Percentiles rank a stretch among this genome's conserved stretches.
These are phyloP conservation scores for Agarophyton chilense DNA, from an alignment of 23 red algal species.

Conservation along the genomic window DNA sequence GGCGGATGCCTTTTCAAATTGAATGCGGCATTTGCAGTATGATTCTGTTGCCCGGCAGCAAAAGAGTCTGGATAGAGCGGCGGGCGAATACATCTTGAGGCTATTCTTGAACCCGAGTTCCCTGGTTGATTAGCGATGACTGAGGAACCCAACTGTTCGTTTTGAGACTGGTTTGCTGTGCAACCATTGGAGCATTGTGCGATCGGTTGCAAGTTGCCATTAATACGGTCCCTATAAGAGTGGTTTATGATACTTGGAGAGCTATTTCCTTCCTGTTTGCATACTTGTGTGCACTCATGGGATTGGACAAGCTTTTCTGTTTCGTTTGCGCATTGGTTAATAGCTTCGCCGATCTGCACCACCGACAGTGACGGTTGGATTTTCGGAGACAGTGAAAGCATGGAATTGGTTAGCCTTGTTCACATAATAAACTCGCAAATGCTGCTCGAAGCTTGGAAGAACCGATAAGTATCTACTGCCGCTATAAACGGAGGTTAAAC, in stretches of 20 bases:
- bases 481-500: background rate
- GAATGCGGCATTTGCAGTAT: background rate
- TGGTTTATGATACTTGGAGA: background rate
- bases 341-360: constrained; percentile 48
- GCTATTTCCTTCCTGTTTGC: background rate
- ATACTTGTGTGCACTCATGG: background rate
- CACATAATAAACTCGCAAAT: too few relatives aligned
- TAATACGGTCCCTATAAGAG: background rate
- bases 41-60: background rate
- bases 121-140: background rate
- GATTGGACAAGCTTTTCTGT: constrained; percentile 22
- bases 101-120: background rate
- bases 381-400: background rate
- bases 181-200: background rate
- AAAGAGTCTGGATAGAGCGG: background rate
- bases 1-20: background rate
- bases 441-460: too few relatives aligned
- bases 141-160: background rate
- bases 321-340: constrained; percentile 34
- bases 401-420: background rate
- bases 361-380: background rate
- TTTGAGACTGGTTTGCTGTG: background rate
- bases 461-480: too few relatives aligned
- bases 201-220: background rate
- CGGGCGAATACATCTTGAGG: background rate